Evolutionary conservation across 352 stramenopile species (phyloP).

Genomic region (Phytopythium cucurbitacearum): DNA sequence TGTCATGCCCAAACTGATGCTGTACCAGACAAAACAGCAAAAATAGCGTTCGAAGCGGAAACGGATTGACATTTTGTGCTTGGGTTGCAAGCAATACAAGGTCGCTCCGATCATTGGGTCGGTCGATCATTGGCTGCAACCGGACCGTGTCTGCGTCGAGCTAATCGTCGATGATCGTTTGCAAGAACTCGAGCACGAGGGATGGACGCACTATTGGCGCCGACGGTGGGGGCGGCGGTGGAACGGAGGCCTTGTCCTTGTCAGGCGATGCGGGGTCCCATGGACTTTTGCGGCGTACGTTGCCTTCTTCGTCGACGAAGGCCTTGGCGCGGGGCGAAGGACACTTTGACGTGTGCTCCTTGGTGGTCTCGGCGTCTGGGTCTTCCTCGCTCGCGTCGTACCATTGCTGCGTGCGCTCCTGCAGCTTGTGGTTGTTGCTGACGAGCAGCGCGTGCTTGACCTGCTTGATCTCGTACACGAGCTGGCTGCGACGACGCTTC

Average conservation of each 20-base stretch:
- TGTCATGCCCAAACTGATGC: slow-evolving; percentile 2
- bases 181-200: slow-evolving; percentile 25
- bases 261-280: too few species aligned
- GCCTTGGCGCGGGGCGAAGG: slow-evolving; percentile 21
- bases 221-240: not conserved
- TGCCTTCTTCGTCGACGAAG: slow-evolving; percentile 30
- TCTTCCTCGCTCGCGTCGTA: slow-evolving; percentile 21
- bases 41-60: not conserved
- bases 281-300: slow-evolving; percentile 24
- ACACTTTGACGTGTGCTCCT: slow-evolving; percentile 12
- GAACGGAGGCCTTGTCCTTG: too few species aligned
- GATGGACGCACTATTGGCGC: slow-evolving; percentile 11
- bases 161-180: slow-evolving; percentile 22
- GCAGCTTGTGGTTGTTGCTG: slow-evolving; percentile 9
- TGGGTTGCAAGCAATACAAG: too few species aligned
- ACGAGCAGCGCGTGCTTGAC: slow-evolving; percentile 22
- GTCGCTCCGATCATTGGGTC: too few species aligned
- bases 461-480: slow-evolving; percentile 15
- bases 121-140: too few species aligned
- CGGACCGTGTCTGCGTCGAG: not conserved
- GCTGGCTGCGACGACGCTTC: slow-evolving; percentile 15
- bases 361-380: slow-evolving; percentile 23
- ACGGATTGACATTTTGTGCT: too few species aligned
- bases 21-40: not conserved
- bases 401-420: slow-evolving; percentile 27